phyloP scores from a whole-genome alignment of 1,284 basidiomycete species.

The Austropuccinia psidii region DNA sequence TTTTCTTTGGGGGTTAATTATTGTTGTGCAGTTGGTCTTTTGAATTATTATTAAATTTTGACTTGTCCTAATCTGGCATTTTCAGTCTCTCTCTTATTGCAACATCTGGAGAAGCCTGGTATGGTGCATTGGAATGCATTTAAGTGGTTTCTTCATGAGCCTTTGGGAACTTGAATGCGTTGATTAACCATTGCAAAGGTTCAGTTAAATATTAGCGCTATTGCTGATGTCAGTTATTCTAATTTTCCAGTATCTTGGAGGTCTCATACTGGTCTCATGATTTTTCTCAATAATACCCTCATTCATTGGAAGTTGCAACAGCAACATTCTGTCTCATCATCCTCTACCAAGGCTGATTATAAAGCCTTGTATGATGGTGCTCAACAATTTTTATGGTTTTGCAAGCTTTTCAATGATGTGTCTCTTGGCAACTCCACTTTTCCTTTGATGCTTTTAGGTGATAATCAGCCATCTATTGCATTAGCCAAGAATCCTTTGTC shows the following conservation, averaged over 20 bases:
- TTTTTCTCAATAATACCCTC: constrained; percentile 7
- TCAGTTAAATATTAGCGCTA: neutral
- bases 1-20: neutral
- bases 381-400: neutral
- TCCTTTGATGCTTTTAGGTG: no score
- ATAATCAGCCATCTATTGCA: no score
- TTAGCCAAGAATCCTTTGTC: no score
- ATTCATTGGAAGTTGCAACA: constrained; percentile 20
- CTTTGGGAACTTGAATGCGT: neutral
- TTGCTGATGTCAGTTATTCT: constrained; percentile 35
- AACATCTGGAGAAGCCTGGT: constrained; percentile 4
- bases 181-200: neutral
- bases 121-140: neutral
- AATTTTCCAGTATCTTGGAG: constrained; percentile 4
- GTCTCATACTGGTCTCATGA: constrained; percentile 27
- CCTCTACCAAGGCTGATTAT: constrained; percentile 19
- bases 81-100: neutral
- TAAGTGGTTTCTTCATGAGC: neutral
- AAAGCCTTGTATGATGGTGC: neutral
- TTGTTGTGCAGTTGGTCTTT: neutral
- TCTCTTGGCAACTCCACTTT: no score
- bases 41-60: neutral
- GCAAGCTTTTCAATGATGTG: no score
- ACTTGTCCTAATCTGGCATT: neutral
- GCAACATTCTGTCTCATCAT: constrained; percentile 23